Conservation (phyloP, 2,329 filamentous ascomycete species). For the Pseudogymnoascus pannorum region DNA sequence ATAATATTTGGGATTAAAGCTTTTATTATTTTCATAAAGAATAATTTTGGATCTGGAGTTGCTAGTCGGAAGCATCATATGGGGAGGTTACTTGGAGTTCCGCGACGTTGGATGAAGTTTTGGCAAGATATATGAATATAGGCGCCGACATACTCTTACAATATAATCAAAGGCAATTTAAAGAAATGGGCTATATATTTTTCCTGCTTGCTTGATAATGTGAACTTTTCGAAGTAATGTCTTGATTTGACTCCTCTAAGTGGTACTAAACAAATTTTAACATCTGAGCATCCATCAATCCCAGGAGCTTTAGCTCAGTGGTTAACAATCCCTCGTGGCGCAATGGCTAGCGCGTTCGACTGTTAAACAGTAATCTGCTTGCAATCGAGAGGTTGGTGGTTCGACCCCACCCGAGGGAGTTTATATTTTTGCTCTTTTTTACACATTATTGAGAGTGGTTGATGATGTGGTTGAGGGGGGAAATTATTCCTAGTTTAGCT, state of each 20-base stretch:
- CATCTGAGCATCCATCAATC: neutral
- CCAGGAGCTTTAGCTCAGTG: conserved; percentile 1
- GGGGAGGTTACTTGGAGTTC: neutral
- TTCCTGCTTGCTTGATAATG: neutral
- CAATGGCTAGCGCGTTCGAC: conserved; percentile 11
- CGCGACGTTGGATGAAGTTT: neutral
- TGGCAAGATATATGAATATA: neutral
- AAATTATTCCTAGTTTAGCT: neutral
- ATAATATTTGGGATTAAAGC: neutral
- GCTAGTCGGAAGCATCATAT: neutral
- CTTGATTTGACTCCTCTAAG: neutral
- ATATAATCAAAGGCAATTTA: neutral
- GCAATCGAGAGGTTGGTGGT: conserved; percentile 11
- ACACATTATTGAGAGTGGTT: neutral
- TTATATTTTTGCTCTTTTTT: neutral
- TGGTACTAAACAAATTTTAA: neutral
- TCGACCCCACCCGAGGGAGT: conserved; percentile 10
- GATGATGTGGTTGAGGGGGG: neutral
- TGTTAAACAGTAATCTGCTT: conserved; percentile 4
- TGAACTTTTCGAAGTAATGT: neutral
- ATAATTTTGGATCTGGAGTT: conserved; percentile 2
- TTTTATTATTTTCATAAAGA: neutral
- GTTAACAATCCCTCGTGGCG: conserved; percentile 9
- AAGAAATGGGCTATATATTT: neutral
- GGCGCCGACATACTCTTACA: neutral